phyloP scores from a whole-genome alignment of 176 grass and related monocot species.

The Triticum urartu region DNA sequence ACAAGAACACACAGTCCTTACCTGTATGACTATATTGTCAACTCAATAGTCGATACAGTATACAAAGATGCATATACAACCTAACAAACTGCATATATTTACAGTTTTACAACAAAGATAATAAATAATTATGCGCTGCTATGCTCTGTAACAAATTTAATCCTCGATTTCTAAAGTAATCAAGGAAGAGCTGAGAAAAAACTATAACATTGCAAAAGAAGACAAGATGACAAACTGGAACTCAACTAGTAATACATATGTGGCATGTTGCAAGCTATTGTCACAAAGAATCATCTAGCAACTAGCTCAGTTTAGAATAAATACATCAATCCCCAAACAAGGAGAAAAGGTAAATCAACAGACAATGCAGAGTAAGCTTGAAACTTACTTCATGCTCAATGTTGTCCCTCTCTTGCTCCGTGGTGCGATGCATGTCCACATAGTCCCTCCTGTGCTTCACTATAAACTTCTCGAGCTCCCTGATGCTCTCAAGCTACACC shows the following conservation, averaged over 20 bases:
- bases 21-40: neutral
- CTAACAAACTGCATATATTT: neutral
- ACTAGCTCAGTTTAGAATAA: neutral
- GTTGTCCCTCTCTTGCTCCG: constrained; percentile 88
- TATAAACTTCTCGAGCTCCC: constrained; percentile 79
- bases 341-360: neutral
- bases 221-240: neutral
- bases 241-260: neutral
- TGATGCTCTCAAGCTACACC: constrained; percentile 78
- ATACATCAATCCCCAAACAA: neutral
- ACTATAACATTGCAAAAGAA: neutral
- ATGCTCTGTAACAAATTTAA: neutral
- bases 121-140: neutral
- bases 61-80: neutral
- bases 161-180: neutral
- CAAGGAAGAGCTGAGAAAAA: neutral
- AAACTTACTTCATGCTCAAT: constrained; percentile 95
- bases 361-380: neutral
- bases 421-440: constrained; percentile 80
- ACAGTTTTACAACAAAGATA: neutral
- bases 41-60: neutral
- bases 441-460: constrained; percentile 88
- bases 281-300: neutral
- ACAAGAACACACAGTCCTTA: neutral
- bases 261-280: neutral